These are phyloP conservation scores for Collybia nuda DNA, from an alignment of 768 basidiomycete genomes.

Conservation along the genomic window DNA sequence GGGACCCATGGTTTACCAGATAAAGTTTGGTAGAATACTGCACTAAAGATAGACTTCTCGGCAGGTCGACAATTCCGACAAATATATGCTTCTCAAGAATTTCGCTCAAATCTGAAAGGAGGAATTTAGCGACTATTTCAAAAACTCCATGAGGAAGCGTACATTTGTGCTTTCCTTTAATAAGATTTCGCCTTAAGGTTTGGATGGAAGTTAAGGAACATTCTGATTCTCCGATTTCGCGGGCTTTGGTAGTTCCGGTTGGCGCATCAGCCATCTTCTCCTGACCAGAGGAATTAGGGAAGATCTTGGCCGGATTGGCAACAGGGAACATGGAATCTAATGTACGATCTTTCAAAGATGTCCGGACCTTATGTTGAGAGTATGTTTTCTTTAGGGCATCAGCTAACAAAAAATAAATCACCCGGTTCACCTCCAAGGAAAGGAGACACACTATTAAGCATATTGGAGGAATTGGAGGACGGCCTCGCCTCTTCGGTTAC, in stretches of 20 bases:
- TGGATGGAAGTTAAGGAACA: slow-evolving; percentile 77
- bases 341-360: slow-evolving; percentile 83
- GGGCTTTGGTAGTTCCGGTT: slow-evolving; percentile 27
- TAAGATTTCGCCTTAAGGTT: slow-evolving; percentile 57
- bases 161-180: slow-evolving; percentile 72
- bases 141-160: slow-evolving; percentile 17
- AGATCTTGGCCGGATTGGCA: slow-evolving; percentile 48
- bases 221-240: slow-evolving; percentile 70
- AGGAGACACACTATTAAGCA: slow-evolving; percentile 21
- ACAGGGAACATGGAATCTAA: slow-evolving; percentile 94
- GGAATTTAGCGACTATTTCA: not conserved
- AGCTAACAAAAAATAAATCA: not conserved
- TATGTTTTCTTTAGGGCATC: slow-evolving; percentile 47
- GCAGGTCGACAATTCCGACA: slow-evolving; percentile 85
- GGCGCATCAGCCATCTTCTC: slow-evolving; percentile 17
- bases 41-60: slow-evolving; percentile 73
- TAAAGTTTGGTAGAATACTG: slow-evolving; percentile 90
- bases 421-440: not conserved
- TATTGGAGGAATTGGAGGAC: slow-evolving; percentile 16
- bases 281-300: slow-evolving; percentile 16
- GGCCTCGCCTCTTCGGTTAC: slow-evolving; percentile 22
- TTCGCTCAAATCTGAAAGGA: slow-evolving; percentile 68
- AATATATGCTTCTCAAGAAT: slow-evolving; percentile 87
- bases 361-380: slow-evolving; percentile 91
- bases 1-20: slow-evolving; percentile 79